These are phyloP conservation scores for Chaetothyriales sp. DNA, from an alignment of 2,329 filamentous ascomycete species.

Conservation along the genomic window DNA sequence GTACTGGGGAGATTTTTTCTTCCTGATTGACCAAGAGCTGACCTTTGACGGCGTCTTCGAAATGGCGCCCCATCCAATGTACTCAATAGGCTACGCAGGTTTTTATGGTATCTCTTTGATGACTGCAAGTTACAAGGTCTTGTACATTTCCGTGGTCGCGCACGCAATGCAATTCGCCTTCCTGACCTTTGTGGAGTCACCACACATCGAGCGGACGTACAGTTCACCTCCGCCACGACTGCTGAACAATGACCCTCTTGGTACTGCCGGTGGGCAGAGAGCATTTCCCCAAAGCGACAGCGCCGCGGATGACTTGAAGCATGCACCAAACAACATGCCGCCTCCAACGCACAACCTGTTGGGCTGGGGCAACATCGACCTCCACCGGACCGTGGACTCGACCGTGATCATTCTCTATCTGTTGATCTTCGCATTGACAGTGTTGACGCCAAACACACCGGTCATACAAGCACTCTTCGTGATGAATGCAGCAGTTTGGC, in stretches of 20 bases:
- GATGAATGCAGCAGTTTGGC: constrained; percentile 65
- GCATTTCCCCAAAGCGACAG: constrained; percentile 24
- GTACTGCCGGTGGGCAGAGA: constrained; percentile 24
- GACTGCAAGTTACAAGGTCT: constrained; percentile 92
- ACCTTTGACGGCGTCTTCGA: constrained; percentile 98
- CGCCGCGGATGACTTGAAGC: constrained; percentile 24
- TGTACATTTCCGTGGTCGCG: constrained; percentile 91
- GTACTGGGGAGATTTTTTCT: constrained; percentile 99
- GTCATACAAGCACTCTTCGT: constrained; percentile 68
- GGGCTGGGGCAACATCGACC: constrained; percentile 69
- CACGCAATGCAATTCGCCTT: constrained; percentile 93
- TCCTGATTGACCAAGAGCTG: constrained; percentile 90
- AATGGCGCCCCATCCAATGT: constrained; percentile 98
- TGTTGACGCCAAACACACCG: constrained; percentile 63
- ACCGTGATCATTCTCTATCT: constrained; percentile 62
- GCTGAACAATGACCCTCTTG: constrained; percentile 23
- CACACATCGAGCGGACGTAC: constrained; percentile 96
- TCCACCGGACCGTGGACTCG: constrained; percentile 75
- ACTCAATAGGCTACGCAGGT: constrained; percentile 92
- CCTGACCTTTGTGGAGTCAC: constrained; percentile 81
- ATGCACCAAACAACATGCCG: constrained; percentile 34
- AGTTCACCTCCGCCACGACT: constrained; percentile 62
- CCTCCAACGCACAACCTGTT: constrained; percentile 69
- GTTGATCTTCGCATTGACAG: constrained; percentile 60
- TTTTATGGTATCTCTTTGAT: constrained; percentile 98